A percentile compares a stretch with the other conserved stretches of the same genome.
These are phyloP conservation scores for Pseudocercospora fuligena DNA, from an alignment of 2,329 filamentous ascomycete species.

Conservation along the genomic window DNA sequence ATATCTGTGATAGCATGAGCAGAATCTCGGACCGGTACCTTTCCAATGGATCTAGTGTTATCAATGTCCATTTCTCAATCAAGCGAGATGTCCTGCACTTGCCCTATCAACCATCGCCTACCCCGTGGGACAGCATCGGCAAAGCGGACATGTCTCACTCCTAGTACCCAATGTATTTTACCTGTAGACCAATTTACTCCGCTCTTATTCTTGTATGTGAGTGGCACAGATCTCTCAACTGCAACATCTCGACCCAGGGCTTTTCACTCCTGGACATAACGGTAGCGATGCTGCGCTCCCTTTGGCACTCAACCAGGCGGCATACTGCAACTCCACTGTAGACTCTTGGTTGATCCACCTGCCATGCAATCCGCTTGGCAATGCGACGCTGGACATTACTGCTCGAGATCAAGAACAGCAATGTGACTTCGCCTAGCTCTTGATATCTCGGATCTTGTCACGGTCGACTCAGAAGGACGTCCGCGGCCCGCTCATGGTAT, in stretches of 20 bases:
- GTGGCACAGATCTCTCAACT: too few relatives aligned
- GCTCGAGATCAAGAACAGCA: neutral
- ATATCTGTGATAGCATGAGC: neutral
- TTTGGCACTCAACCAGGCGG: too few relatives aligned
- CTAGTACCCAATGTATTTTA: too few relatives aligned
- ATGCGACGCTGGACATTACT: neutral
- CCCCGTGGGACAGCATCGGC: neutral
- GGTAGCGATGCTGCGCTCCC: too few relatives aligned
- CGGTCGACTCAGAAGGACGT: neutral
- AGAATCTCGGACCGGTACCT: neutral
- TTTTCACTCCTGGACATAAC: too few relatives aligned
- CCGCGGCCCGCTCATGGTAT: too few relatives aligned
- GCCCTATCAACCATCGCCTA: constrained; percentile 1
- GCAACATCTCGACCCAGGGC: too few relatives aligned
- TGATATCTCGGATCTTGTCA: neutral
- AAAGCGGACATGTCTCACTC: neutral
- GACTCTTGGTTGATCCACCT: too few relatives aligned
- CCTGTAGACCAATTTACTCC: too few relatives aligned
- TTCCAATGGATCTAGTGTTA: neutral
- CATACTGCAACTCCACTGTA: too few relatives aligned
- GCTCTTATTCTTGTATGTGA: too few relatives aligned
- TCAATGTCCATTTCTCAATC: neutral
- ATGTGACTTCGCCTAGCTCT: neutral
- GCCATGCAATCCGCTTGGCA: too few relatives aligned
- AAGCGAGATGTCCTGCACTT: neutral